phyloP scores from a whole-genome alignment of 2,329 filamentous ascomycete genomes.

The Clonostachys solani region DNA sequence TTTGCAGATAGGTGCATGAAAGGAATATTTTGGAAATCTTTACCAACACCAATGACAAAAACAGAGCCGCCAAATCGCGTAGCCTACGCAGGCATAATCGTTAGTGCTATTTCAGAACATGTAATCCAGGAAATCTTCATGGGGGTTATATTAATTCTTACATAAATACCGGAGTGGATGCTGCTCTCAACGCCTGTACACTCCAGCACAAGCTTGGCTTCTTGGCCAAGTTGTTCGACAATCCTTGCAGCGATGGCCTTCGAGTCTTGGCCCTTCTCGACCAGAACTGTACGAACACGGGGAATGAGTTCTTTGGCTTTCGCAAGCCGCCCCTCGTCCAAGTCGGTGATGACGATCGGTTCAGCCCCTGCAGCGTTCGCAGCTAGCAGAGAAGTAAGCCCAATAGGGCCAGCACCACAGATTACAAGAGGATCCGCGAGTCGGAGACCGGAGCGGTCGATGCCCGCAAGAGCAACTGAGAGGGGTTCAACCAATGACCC shows the following conservation, averaged over 20 bases:
- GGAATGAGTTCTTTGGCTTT: constrained; percentile 15
- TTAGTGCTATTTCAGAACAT: not conserved
- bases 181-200: constrained; percentile 96
- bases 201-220: constrained; percentile 66
- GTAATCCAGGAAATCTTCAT: not conserved
- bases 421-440: constrained; percentile 52
- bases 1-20: constrained; percentile 90
- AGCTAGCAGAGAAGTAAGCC: constrained; percentile 51
- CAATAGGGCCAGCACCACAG: constrained; percentile 61
- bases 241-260: constrained; percentile 17
- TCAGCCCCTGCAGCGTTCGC: constrained; percentile 59
- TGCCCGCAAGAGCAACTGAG: constrained; percentile 58
- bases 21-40: constrained; percentile 90
- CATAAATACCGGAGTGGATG: constrained; percentile 76
- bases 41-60: constrained; percentile 93
- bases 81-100: constrained; percentile 45
- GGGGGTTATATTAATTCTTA: not conserved
- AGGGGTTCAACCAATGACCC: constrained; percentile 62
- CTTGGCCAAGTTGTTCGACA: constrained; percentile 12
- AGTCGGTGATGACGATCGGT: constrained; percentile 60
- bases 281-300: constrained; percentile 29
- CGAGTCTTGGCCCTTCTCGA: constrained; percentile 10
- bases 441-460: constrained; percentile 44
- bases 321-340: constrained; percentile 37
- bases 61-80: constrained; percentile 95